Conservation (phyloP, 2,329 filamentous ascomycete genomes). For the Coniochaeta sp. region DNA sequence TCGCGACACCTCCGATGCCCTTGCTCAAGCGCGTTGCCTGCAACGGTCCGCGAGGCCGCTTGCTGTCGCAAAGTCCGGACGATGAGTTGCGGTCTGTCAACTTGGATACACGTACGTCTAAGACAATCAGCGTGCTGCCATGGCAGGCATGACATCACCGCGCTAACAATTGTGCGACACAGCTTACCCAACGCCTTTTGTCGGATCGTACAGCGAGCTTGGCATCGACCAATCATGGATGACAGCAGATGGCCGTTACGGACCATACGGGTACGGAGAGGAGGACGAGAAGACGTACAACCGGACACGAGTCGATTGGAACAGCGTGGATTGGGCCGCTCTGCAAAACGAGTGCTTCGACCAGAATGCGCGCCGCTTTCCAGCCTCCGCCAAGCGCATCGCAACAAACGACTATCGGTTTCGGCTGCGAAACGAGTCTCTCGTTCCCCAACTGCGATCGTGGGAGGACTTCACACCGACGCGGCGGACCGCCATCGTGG, state of each 20-base stretch:
- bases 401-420: constrained; percentile 9
- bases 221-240: constrained; percentile 21
- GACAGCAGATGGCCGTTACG: constrained; percentile 18
- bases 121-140: neutral
- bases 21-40: constrained; percentile 15
- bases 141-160: neutral
- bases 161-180: neutral
- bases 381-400: constrained; percentile 8
- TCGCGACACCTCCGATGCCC: constrained; percentile 12
- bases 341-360: constrained; percentile 29
- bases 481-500: constrained; percentile 17
- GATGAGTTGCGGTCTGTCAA: constrained; percentile 15
- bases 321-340: constrained; percentile 23
- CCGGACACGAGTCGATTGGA: constrained; percentile 20
- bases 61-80: constrained; percentile 17
- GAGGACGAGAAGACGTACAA: constrained; percentile 13
- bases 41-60: constrained; percentile 16
- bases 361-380: constrained; percentile 45
- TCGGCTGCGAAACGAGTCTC: constrained; percentile 9
- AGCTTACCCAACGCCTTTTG: constrained; percentile 21
- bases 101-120: constrained; percentile 13
- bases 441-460: constrained; percentile 13
- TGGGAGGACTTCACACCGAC: constrained; percentile 21
- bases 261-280: constrained; percentile 21
- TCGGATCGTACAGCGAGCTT: constrained; percentile 21